Conservation (phyloP, 1,139 yeast species). For the Starmera stellimalicola region DNA sequence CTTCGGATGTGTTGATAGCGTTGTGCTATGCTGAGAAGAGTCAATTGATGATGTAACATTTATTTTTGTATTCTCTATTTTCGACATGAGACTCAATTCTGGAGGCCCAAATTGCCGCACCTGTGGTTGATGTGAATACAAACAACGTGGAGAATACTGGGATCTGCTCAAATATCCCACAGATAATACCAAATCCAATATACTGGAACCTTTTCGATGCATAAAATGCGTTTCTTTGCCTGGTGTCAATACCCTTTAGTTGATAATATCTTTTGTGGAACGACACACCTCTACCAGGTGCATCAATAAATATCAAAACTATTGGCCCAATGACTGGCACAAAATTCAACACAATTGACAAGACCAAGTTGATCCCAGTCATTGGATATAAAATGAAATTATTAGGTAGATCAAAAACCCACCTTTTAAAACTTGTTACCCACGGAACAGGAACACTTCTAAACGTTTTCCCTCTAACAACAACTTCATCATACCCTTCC, state of each 20-base stretch:
- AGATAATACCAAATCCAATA: slow-evolving; percentile 43
- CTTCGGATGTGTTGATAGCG: slow-evolving; percentile 89
- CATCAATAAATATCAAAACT: slow-evolving; percentile 41
- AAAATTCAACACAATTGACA: slow-evolving; percentile 31
- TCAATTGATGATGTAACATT: too few species aligned
- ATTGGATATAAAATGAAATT: slow-evolving; percentile 22
- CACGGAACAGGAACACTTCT: slow-evolving; percentile 28
- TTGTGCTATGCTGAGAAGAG: slow-evolving; percentile 24
- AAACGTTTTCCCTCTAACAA: slow-evolving; percentile 35
- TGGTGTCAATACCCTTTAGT: slow-evolving; percentile 42
- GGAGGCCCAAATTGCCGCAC: slow-evolving; percentile 66
- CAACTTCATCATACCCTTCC: slow-evolving; percentile 41
- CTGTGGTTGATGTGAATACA: slow-evolving; percentile 56
- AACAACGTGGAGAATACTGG: slow-evolving; percentile 56
- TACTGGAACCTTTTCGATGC: slow-evolving; percentile 22
- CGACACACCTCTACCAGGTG: slow-evolving; percentile 48
- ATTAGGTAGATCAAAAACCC: slow-evolving; percentile 21
- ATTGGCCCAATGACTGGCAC: slow-evolving; percentile 60
- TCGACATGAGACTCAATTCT: slow-evolving; percentile 19
- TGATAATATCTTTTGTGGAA: slow-evolving; percentile 54
- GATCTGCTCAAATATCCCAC: slow-evolving; percentile 47
- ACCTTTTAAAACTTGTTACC: slow-evolving; percentile 11
- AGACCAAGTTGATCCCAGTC: slow-evolving; percentile 24
- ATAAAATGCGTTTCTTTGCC: slow-evolving; percentile 25
- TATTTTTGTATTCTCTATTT: too few species aligned